Evolutionary conservation across 306 rosid genomes (phyloP).

Genomic region (Medicago ruthenica): DNA sequence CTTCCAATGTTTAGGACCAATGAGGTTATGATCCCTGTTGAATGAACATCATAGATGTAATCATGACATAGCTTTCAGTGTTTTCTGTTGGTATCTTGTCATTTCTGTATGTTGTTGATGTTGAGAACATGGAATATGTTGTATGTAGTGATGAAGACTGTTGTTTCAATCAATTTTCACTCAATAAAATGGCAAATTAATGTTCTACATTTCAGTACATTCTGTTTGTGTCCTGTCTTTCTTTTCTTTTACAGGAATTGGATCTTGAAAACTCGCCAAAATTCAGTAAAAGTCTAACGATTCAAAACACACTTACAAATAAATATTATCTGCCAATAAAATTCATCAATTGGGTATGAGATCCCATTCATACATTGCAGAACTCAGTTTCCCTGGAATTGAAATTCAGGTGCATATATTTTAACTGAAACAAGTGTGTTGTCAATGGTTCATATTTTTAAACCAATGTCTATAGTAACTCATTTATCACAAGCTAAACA

Average conservation of each 20-base stretch:
- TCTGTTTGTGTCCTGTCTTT: too few species aligned
- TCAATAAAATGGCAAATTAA: background rate
- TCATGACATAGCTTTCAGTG: background rate
- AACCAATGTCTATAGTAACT: background rate
- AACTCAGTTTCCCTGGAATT: background rate
- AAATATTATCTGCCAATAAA: background rate
- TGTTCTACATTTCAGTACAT: background rate
- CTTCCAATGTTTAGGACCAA: constrained; percentile 79
- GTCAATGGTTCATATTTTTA: too few species aligned
- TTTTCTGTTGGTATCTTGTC: background rate
- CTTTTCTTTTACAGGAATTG: background rate
- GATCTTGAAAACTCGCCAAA: background rate
- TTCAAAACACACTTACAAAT: background rate
- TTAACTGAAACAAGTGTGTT: too few species aligned
- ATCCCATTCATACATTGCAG: background rate
- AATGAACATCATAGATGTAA: constrained; percentile 29
- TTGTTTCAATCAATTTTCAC: constrained; percentile 3
- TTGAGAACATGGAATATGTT: constrained; percentile 7
- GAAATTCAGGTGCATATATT: too few species aligned
- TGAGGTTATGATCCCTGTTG: constrained; percentile 84
- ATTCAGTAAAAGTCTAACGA: background rate
- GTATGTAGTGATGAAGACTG: background rate
- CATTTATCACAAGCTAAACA: background rate
- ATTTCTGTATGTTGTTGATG: background rate
- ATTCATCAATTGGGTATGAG: background rate